phyloP scores from a whole-genome alignment of 345 rosid species.

The Iberis pinnata region DNA sequence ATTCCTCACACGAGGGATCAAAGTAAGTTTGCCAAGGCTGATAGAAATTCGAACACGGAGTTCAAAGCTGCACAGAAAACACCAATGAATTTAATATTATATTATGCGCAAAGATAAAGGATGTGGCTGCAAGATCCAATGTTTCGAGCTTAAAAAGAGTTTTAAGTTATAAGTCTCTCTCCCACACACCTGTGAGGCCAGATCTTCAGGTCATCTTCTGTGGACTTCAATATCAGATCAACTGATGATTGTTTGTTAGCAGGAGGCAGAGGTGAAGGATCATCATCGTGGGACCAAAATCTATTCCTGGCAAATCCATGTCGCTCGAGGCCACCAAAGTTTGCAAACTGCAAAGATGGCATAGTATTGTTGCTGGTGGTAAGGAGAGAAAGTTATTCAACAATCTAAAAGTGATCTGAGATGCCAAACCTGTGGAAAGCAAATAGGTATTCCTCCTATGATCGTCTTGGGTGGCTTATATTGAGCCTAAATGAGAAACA shows the following conservation, averaged over 20 bases:
- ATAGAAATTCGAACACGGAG: slow-evolving; percentile 75
- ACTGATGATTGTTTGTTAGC: slow-evolving; percentile 60
- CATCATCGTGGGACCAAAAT: slow-evolving; percentile 64
- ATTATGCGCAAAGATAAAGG: background rate
- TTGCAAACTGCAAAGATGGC: slow-evolving; percentile 55
- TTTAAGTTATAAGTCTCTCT: slow-evolving; percentile 11
- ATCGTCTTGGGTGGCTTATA: slow-evolving; percentile 67
- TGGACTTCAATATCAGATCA: slow-evolving; percentile 67
- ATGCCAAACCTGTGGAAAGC: slow-evolving; percentile 82
- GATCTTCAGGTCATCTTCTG: slow-evolving; percentile 68
- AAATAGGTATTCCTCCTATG: slow-evolving; percentile 82
- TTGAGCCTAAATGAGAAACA: slow-evolving; percentile 42
- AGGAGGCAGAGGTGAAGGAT: slow-evolving; percentile 83
- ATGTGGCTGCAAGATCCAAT: background rate
- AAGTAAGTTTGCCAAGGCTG: slow-evolving; percentile 62
- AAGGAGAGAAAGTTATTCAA: background rate
- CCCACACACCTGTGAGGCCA: slow-evolving; percentile 74
- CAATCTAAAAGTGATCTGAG: slow-evolving; percentile 8
- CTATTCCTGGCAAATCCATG: slow-evolving; percentile 87
- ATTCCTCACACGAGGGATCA: slow-evolving; percentile 91
- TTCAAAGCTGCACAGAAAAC: slow-evolving; percentile 74
- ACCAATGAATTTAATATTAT: too few relatives aligned
- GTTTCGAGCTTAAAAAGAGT: background rate
- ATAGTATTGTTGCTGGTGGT: slow-evolving; percentile 2
- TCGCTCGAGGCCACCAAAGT: slow-evolving; percentile 66